A percentile compares a stretch with the other conserved stretches of the same genome.
phyloP scores from a whole-genome alignment of 225 moss, liverwort and hornwort species.

The Neckera pumila region DNA sequence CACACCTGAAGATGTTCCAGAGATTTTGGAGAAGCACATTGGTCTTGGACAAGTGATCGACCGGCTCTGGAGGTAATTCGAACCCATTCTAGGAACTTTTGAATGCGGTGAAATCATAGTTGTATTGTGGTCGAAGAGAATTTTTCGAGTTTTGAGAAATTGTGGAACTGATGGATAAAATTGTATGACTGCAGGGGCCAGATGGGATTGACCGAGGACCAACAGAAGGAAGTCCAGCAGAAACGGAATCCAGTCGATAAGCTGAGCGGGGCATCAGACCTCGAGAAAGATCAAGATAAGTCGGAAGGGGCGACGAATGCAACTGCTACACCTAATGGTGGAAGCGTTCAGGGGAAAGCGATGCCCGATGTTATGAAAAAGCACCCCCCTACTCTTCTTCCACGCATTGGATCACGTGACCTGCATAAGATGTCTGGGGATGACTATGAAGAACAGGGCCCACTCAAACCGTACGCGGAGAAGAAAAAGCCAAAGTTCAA shows the following conservation, averaged over 20 bases:
- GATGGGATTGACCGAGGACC: constrained; percentile 79
- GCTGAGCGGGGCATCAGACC: background rate
- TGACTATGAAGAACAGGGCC: constrained; percentile 29
- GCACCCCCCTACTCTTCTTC: constrained; percentile 29
- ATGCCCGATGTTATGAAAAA: constrained; percentile 1
- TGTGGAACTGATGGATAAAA: background rate
- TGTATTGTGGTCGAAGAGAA: background rate
- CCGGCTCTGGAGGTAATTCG: constrained; percentile 44
- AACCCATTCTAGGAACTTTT: background rate
- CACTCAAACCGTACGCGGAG: constrained; percentile 24
- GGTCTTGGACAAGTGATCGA: constrained; percentile 46
- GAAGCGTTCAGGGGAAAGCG: constrained; percentile 7
- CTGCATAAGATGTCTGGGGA: constrained; percentile 49
- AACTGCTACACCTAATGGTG: constrained; percentile 20
- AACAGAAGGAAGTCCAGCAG: constrained; percentile 63
- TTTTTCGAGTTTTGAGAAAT: background rate
- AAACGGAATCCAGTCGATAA: constrained; percentile 19
- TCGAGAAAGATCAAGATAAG: background rate
- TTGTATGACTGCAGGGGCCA: constrained; percentile 49
- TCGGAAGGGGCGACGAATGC: constrained; percentile 2
- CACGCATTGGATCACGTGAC: constrained; percentile 59
- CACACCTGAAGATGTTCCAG: constrained; percentile 57
- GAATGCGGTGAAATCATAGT: background rate
- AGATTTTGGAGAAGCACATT: constrained; percentile 57
- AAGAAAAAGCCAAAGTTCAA: constrained; percentile 47